Conservation (phyloP, 352 stramenopile genomes). For the Pythium oligandrum region DNA sequence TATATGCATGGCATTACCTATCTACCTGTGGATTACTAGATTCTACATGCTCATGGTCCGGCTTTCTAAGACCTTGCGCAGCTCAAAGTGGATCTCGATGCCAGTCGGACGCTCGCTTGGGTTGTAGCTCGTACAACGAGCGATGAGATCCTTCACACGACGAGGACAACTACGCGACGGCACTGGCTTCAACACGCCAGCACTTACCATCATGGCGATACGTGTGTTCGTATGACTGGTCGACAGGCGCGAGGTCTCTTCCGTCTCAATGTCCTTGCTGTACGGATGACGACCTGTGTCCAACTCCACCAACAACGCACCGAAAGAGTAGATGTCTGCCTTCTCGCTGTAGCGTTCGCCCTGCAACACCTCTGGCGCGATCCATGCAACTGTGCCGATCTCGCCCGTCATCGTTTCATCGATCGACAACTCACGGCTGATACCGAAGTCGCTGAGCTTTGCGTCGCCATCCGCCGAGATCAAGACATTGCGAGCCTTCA, state of each 20-base stretch:
- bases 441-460: constrained; percentile 18
- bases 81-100: constrained; percentile 20
- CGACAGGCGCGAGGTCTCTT: not conserved
- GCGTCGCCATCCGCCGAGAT: constrained; percentile 6
- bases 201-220: constrained; percentile 19
- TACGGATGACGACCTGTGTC: constrained; percentile 18
- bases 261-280: not conserved
- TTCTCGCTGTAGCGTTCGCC: constrained; percentile 26
- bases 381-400: constrained; percentile 20
- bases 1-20: too few relatives aligned
- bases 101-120: constrained; percentile 15
- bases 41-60: too few relatives aligned
- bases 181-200: constrained; percentile 11
- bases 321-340: constrained; percentile 30
- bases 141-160: constrained; percentile 8
- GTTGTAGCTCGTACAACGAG: constrained; percentile 14
- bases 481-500: constrained; percentile 21
- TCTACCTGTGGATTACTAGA: too few relatives aligned
- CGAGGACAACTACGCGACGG: constrained; percentile 12
- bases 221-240: constrained; percentile 11
- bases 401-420: constrained; percentile 23
- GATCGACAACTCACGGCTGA: constrained; percentile 5
- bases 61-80: constrained; percentile 11
- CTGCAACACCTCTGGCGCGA: constrained; percentile 20
- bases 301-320: constrained; percentile 22